A percentile compares a stretch with the other conserved stretches of the same genome.
phyloP scores from a whole-genome alignment of 2,329 filamentous ascomycete species.

The Diaporthe ilicicola region DNA sequence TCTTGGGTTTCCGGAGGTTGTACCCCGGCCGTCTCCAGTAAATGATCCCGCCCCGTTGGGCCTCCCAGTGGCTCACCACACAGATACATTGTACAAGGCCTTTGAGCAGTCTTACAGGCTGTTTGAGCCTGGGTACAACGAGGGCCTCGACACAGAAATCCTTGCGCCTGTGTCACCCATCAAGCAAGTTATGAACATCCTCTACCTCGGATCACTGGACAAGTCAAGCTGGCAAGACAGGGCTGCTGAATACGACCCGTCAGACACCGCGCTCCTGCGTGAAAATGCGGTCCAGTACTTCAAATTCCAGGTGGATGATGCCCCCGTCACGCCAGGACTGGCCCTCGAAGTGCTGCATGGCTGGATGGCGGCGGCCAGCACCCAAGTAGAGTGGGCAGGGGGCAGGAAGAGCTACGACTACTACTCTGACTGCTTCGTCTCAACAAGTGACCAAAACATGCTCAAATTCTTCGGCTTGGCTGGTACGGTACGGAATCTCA shows the following conservation, averaged over 20 bases:
- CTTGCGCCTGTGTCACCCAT: not conserved
- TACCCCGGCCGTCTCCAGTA: not conserved
- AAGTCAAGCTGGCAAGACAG: not conserved
- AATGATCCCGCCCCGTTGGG: not conserved
- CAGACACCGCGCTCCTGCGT: not conserved
- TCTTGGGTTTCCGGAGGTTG: not conserved
- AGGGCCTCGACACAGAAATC: not conserved
- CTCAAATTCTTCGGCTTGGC: constrained; percentile 11
- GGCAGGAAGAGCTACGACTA: not conserved
- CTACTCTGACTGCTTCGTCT: not conserved
- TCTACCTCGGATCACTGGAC: not conserved
- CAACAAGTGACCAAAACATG: not conserved
- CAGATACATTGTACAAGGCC: not conserved
- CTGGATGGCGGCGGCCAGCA: not conserved
- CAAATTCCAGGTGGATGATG: not conserved
- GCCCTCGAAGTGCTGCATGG: not conserved
- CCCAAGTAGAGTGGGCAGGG: not conserved
- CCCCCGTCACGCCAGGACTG: not conserved
- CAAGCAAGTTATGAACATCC: constrained; percentile 6
- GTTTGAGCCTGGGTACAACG: not conserved
- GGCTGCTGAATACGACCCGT: not conserved
- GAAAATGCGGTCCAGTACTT: not conserved
- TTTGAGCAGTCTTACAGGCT: not conserved
- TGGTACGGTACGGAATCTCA: not conserved
- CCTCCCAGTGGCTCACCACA: not conserved